Base-by-base conservation (phyloP, 2,329 filamentous ascomycete genomes). In the Pseudogymnoascus verrucosus region DNA sequence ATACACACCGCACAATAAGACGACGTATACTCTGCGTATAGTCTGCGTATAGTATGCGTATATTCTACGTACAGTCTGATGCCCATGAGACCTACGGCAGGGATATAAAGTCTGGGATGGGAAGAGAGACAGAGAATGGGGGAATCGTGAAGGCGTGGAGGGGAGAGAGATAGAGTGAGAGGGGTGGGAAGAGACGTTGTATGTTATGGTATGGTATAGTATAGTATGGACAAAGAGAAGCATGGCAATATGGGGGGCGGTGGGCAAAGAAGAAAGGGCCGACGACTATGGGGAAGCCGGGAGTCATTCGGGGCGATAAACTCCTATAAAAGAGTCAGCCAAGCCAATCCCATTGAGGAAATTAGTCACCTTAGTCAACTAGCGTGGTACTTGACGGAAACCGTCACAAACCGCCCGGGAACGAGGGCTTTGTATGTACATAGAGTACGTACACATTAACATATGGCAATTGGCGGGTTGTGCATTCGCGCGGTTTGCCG, bases 31-130 rank as follows among this genome's bases (percentile, higher is more conserved):
- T 40, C n/a, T 40, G 16, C n/a, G 39, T 40, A 34, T 12, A 34
- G 6, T 11, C 31, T 34, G 10, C 28, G 28, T 61, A 23, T 61
- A 39, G 7, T 14, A 10, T 36, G 12, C 8, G 36, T 37, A 21
- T 21, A 44, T 1, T 40, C 6, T 16, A n/a, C 36, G 36, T 37
- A 37, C 31, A 34, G 7, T 40, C n/a, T 40, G 19, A 64, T 44
- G 64, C 64, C 63, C 63, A 67, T 63, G 66, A 64, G 63, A 63
- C 64, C 64, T 64, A 59, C 63, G 61, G 63, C 64, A 64, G 66
- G 64, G 39, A 42, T 42, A 42, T 19, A 42, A 42, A 65, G 61
- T 64, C 60, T 60, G 42, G 36, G 61, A 60, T 40, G 28, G 23
- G 42, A 42, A 40, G 51, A 51, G 54, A 47, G 40, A 61, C 44